Conservation (phyloP, 495 filamentous ascomycete genomes). For the Xylaria acuta region DNA sequence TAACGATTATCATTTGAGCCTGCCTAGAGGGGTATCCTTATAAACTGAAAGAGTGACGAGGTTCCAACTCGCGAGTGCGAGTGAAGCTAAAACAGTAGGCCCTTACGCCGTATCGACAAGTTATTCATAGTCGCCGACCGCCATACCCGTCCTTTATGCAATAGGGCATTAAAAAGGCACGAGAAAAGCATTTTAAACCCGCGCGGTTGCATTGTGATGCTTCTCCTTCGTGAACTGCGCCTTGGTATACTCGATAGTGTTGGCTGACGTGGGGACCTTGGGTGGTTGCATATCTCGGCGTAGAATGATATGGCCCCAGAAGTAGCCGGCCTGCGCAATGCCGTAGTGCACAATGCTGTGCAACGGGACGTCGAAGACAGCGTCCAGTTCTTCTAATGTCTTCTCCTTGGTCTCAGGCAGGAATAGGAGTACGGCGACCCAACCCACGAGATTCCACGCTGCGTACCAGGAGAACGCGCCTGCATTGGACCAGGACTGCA, state of each 20-base stretch:
- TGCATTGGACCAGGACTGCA: slow-evolving; percentile 58
- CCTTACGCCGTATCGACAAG: not conserved
- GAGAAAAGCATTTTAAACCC: slow-evolving; percentile 27
- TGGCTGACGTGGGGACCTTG: slow-evolving; percentile 30
- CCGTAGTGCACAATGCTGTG: slow-evolving; percentile 58
- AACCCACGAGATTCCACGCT: slow-evolving; percentile 70
- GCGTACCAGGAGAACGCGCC: slow-evolving; percentile 76
- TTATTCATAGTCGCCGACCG: not conserved
- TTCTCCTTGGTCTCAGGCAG: slow-evolving; percentile 84
- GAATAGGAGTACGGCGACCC: slow-evolving; percentile 74
- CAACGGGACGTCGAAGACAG: slow-evolving; percentile 61
- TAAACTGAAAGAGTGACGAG: slow-evolving; percentile 3
- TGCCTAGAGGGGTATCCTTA: slow-evolving; percentile 16
- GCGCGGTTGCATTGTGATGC: slow-evolving; percentile 33
- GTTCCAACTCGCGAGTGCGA: not conserved
- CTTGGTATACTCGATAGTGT: slow-evolving; percentile 32
- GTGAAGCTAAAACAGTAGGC: not conserved
- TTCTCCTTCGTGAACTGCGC: slow-evolving; percentile 36
- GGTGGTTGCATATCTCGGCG: slow-evolving; percentile 47
- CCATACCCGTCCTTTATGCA: not conserved
- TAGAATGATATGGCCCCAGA: slow-evolving; percentile 59
- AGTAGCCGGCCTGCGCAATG: slow-evolving; percentile 47
- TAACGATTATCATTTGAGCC: not conserved
- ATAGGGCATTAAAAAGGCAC: not conserved
- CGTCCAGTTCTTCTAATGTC: slow-evolving; percentile 72